A percentile compares a stretch with the other conserved stretches of the same genome.
phyloP scores from a whole-genome alignment of 805 yeast genomes.

The Candida verbasci region DNA sequence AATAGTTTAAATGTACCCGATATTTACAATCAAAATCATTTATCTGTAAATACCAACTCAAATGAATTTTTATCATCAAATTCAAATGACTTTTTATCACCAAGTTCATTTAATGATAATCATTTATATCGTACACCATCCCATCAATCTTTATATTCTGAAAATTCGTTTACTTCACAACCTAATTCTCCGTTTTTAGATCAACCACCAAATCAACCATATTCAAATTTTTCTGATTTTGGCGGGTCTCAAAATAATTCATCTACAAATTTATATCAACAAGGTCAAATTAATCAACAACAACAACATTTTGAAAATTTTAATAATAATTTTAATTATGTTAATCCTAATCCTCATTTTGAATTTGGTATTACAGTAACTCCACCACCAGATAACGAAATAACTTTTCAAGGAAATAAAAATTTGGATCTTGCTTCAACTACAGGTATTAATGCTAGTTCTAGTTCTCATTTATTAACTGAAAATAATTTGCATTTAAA shows the following conservation, averaged over 20 bases:
- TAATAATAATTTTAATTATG: conserved; percentile 1
- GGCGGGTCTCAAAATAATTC: conserved; percentile 9
- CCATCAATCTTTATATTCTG: conserved; percentile 27
- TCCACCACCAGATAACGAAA: conserved; percentile 7
- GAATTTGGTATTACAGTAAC: conserved; percentile 8
- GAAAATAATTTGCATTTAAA: conserved; percentile 17
- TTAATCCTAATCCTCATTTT: conserved; percentile 3
- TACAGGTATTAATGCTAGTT: background rate
- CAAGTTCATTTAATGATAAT: conserved; percentile 14
- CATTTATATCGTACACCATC: conserved; percentile 5
- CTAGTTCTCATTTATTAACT: conserved; percentile 7
- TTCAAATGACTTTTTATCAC: conserved; percentile 10
- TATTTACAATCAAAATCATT: too few species aligned
- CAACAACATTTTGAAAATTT: conserved; percentile 4
- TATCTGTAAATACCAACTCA: too few species aligned
- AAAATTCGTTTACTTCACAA: conserved; percentile 24
- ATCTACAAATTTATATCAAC: conserved; percentile 1
- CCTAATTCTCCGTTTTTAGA: conserved; percentile 36
- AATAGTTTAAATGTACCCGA: too few species aligned
- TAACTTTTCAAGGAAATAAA: background rate
- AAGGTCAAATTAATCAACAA: too few species aligned
- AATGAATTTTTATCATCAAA: background rate
- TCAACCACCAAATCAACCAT: conserved; percentile 30
- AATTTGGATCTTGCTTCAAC: too few species aligned
- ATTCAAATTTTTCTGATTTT: conserved; percentile 11